Base-by-base conservation (phyloP, 1,139 yeast genomes). In the Diutina catenulata region DNA sequence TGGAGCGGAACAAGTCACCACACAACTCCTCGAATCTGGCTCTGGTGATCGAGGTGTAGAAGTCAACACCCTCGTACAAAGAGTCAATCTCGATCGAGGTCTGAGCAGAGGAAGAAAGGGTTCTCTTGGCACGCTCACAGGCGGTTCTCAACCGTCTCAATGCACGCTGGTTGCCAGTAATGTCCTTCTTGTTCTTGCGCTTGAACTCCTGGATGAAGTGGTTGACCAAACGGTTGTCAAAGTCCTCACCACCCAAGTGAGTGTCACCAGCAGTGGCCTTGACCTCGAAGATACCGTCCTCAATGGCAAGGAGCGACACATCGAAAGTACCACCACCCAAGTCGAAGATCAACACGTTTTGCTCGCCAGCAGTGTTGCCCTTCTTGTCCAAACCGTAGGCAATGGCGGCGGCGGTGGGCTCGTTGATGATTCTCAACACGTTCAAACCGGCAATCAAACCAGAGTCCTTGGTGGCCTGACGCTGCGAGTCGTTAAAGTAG, bases 251-350 rank as follows among this genome's bases (percentile, higher is more conserved):
- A 80, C 98, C 97, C 76, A 88, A 81, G 73, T 88, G 98, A 59
- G 98, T 91, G 74, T 91, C 96, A 86, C 98, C 98, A 64, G 97
- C 95, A 58, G 98, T 91, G 58, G 98, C 93, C 80, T 88, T 88
- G 62, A 91, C 98, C 62, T 94, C 88, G 81, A 88, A 91, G 60
- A 91, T 93, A 79, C 98, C 98, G 68, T 93, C 97, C 64, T 93
- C 94, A 64, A 91, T 86, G 75, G 86, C 83, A 66, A 88, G 75
- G 57, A 88, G 76, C 45, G 98, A 91, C 51, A 88, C 96, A 83
- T 87, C 96, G 72, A 87, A 87, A 65, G 96, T 87, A 77, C 95
- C 95, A 70, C 95, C 95, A 80, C 95, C 95, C 64, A 86, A 79
- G 70, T 86, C 95, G 75, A 86, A 86, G 61, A 87, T 86, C 60